Conservation (phyloP, 257 asterid species). For the Primulina huaijiensis region DNA sequence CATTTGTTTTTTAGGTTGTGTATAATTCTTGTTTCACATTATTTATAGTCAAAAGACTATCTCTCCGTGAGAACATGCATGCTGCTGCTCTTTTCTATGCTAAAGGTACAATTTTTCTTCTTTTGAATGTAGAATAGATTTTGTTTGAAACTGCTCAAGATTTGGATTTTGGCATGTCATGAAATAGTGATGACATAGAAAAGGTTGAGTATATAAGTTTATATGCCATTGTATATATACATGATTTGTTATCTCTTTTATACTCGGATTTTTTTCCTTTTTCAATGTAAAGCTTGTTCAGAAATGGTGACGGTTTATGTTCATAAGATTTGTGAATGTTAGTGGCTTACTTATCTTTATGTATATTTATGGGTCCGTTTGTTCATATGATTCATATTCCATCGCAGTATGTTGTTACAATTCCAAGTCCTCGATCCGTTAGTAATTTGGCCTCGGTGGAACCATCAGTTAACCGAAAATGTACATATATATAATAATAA, state of each 20-base stretch:
- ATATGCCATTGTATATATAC: not conserved
- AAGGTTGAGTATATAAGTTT: not conserved
- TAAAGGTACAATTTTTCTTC: not conserved
- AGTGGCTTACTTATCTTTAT: not conserved
- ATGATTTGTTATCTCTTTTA: not conserved
- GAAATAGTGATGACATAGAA: not conserved
- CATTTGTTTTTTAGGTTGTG: not conserved
- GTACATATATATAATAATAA: too few species aligned
- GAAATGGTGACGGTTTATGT: not conserved
- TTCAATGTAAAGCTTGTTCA: not conserved
- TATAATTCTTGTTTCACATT: not conserved
- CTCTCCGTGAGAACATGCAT: not conserved
- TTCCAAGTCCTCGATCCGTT: too few species aligned
- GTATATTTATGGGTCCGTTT: not conserved
- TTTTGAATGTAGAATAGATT: too few species aligned
- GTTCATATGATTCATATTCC: too few species aligned
- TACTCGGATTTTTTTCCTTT: not conserved
- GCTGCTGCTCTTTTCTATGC: not conserved
- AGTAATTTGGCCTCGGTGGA: too few species aligned
- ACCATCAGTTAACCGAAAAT: too few species aligned
- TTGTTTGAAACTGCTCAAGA: not conserved
- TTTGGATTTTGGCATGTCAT: not conserved
- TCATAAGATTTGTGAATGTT: too few species aligned
- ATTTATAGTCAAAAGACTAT: not conserved
- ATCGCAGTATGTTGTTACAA: not conserved